Conservation (phyloP, 139 green algal genomes). For the Penium margaritaceum region DNA sequence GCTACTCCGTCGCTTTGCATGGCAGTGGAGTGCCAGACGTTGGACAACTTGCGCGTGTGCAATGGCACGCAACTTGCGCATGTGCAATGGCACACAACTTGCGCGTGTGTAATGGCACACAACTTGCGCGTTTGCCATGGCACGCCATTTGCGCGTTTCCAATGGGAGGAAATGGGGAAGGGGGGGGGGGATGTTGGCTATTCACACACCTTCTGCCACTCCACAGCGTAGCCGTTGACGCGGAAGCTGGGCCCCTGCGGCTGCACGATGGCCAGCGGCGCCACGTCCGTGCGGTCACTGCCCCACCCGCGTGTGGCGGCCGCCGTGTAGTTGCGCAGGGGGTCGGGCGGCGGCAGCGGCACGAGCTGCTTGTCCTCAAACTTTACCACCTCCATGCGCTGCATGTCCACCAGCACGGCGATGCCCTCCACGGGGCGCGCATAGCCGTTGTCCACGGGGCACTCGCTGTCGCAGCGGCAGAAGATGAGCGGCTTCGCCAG, state of each 20-base stretch:
- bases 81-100: too few relatives aligned
- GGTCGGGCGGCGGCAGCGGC: constrained; percentile 31
- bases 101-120: too few relatives aligned
- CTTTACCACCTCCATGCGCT: constrained; percentile 18
- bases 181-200: too few relatives aligned
- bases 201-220: constrained; percentile 65
- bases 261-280: constrained; percentile 32
- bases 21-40: too few relatives aligned
- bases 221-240: constrained; percentile 62
- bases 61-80: too few relatives aligned
- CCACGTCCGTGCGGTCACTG: constrained; percentile 12
- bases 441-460: constrained; percentile 31
- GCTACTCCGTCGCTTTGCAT: too few relatives aligned
- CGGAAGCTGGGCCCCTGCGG: constrained; percentile 58
- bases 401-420: constrained; percentile 24
- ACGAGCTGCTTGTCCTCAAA: constrained; percentile 35
- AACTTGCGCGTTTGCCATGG: too few relatives aligned
- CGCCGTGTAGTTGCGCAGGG: constrained; percentile 34
- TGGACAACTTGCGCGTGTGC: too few relatives aligned
- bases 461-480: constrained; percentile 11
- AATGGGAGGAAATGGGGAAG: too few relatives aligned
- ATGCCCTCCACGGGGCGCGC: constrained; percentile 36
- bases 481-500: constrained; percentile 38
- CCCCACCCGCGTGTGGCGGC: constrained; percentile 1
- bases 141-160: too few relatives aligned